phyloP scores from a whole-genome alignment of 257 asterid species.

The Verbena officinalis region DNA sequence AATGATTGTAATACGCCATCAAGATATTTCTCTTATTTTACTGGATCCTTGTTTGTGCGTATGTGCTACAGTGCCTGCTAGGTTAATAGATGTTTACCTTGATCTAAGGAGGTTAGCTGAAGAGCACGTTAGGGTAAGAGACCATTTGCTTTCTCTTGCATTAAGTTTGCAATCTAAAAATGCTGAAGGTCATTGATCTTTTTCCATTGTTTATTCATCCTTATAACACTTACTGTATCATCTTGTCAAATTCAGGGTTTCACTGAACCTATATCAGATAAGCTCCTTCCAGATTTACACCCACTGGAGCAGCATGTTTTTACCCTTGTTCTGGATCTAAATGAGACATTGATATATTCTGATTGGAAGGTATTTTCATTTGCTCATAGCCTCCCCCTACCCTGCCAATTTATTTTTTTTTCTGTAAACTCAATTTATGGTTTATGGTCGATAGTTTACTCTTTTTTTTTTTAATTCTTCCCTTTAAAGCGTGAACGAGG shows the following conservation, averaged over 20 bases:
- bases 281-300: slow-evolving; percentile 88
- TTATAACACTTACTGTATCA: neutral
- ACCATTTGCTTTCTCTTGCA: slow-evolving; percentile 21
- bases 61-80: slow-evolving; percentile 55
- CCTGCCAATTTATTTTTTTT: no score
- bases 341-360: slow-evolving; percentile 78
- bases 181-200: neutral
- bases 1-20: neutral
- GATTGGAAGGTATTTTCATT: slow-evolving; percentile 76
- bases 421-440: no score
- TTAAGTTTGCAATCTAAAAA: neutral
- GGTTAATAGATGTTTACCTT: slow-evolving; percentile 66
- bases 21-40: neutral
- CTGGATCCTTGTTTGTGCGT: slow-evolving; percentile 8
- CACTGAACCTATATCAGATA: slow-evolving; percentile 85
- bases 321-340: slow-evolving; percentile 88
- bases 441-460: no score
- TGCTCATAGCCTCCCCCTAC: slow-evolving; percentile 7
- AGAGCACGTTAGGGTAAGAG: slow-evolving; percentile 80
- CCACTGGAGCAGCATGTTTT: slow-evolving; percentile 80
- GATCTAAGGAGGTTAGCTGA: slow-evolving; percentile 75
- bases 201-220: slow-evolving; percentile 1
- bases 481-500: slow-evolving; percentile 83
- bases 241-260: slow-evolving; percentile 53
- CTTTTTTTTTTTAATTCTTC: neutral